Conservation (phyloP, 1,284 basidiomycete species). For the Boletus sp. region DNA sequence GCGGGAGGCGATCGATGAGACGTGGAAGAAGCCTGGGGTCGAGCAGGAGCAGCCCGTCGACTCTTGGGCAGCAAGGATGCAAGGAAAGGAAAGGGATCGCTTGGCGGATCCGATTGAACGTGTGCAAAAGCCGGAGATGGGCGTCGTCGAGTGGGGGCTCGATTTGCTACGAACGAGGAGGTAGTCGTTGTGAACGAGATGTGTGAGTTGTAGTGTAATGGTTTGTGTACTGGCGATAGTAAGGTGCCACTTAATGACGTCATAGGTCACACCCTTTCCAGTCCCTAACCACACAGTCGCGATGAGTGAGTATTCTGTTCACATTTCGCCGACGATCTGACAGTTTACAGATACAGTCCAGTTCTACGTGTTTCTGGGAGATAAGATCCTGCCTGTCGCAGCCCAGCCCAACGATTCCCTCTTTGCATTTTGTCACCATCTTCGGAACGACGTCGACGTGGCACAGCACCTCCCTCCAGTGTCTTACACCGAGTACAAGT, state of each 20-base stretch:
- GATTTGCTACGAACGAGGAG: conserved; percentile 37
- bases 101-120: conserved; percentile 52
- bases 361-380: not conserved
- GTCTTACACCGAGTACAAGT: not conserved
- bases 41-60: conserved; percentile 35
- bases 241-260: too few relatives aligned
- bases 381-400: not conserved
- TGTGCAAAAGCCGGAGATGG: conserved; percentile 54
- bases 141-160: conserved; percentile 46
- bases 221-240: too few relatives aligned
- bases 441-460: not conserved
- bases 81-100: conserved; percentile 50
- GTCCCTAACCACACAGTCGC: too few relatives aligned
- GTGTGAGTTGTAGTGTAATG: too few relatives aligned
- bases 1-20: conserved; percentile 49
- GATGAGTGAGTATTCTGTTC: too few relatives aligned
- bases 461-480: not conserved
- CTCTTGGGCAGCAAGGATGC: conserved; percentile 60
- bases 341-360: not conserved
- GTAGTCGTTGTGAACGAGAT: too few relatives aligned
- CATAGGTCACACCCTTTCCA: too few relatives aligned
- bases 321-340: too few relatives aligned
- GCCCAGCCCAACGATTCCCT: not conserved
- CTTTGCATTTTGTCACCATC: not conserved
- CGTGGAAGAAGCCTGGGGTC: conserved; percentile 50